Evolutionary conservation across 1,284 basidiomycete genomes (phyloP), one percentile per base, ranked within the genome.

Genomic region (Meripilus lineatus): DNA sequence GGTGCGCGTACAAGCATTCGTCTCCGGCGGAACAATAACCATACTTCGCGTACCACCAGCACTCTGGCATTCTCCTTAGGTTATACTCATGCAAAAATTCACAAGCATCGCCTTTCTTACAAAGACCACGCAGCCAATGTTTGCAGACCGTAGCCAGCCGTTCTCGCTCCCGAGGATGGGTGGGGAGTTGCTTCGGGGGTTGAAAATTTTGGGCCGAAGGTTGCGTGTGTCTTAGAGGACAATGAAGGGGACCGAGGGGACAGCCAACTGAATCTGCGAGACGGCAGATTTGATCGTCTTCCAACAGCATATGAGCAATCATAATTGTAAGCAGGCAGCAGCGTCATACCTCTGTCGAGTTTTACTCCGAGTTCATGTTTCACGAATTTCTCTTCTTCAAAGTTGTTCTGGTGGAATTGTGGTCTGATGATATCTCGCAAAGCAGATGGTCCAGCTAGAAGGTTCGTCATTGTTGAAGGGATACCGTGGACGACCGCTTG

Each of bases 51-150:
- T 85, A 99, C 92, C 94, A 98, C 79, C 94, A 92, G 63, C 96
- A 99, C 64, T 97, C 92, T n/a, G 96, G 96, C 92, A 99, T 99
- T 46, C 92, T 87, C 53, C 95, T 75, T 48, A 99, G 76, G 63
- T 99, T 97, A 71, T 97, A 99, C 70, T 99, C 96, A 68, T 99
- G 96, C 61, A 99, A 76, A 67, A 99, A 99, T 70, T 99, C 96
- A 72, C 96, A 99, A 34, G 87, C 85, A 62, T 96, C 91, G 46
- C 93, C 95, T 66, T 99, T 99, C 71, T 99, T 99, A 71, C 96
- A 99, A 32, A 99, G 75, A 22, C 96, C 96, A 49, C 96, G 81
- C 25, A 99, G 81, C 91, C 95, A 99, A 69, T 99, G 96, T 71
- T 99, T 99, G 72, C 96, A 99, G n/a, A 99, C 91, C 0, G 92